Conservation (phyloP, 306 rosid species). For the Prunus persica region DNA sequence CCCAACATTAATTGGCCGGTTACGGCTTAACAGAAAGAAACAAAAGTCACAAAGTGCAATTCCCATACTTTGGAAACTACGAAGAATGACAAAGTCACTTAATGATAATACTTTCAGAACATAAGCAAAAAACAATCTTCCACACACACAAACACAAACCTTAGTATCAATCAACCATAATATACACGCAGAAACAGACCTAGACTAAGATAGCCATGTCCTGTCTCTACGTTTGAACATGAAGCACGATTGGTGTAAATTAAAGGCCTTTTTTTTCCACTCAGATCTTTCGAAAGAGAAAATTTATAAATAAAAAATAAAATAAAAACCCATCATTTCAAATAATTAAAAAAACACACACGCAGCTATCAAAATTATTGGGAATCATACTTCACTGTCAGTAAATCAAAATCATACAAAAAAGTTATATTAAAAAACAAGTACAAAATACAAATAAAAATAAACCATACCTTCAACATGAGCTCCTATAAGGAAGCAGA, state of each 20-base stretch:
- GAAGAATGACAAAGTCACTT: neutral
- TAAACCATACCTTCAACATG: neutral
- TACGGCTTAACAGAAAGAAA: neutral
- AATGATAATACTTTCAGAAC: neutral
- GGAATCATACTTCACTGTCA: neutral
- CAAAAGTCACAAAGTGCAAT: neutral
- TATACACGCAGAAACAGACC: neutral
- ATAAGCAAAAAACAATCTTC: neutral
- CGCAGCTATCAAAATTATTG: neutral
- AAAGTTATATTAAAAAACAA: neutral
- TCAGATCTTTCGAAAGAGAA: neutral
- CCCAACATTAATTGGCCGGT: neutral
- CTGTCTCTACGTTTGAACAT: neutral
- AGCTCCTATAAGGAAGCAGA: constrained; percentile 7
- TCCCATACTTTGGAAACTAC: constrained; percentile 5
- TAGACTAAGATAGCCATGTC: neutral
- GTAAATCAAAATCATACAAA: neutral
- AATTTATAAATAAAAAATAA: neutral
- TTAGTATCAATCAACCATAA: neutral
- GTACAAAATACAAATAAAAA: neutral
- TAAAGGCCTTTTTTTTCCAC: neutral
- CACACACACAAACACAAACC: neutral
- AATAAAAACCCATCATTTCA: neutral
- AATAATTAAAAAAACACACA: neutral
- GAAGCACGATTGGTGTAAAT: neutral